phyloP scores from a whole-genome alignment of 2,329 filamentous ascomycete species.

The Scedosporium dehoogii region DNA sequence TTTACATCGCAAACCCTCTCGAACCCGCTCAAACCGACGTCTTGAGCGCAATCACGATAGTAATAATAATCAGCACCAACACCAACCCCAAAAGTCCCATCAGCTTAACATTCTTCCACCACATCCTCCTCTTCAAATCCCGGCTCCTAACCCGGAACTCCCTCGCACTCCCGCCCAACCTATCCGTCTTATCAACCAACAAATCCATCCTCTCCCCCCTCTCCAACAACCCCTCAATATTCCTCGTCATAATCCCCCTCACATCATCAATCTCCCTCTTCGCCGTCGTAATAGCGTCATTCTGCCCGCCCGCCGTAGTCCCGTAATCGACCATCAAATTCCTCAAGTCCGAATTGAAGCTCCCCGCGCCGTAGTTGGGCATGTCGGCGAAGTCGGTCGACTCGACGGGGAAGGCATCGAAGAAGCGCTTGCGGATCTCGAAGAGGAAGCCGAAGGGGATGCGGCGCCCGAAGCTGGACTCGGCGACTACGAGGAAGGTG shows the following conservation, averaged over 20 bases:
- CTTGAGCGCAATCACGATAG: constrained; percentile 45
- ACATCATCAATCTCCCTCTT: constrained; percentile 89
- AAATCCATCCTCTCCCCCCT: constrained; percentile 88
- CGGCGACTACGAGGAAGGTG: constrained; percentile 84
- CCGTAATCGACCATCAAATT: constrained; percentile 76
- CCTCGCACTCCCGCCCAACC: constrained; percentile 74
- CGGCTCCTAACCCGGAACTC: constrained; percentile 86
- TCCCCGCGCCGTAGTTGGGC: constrained; percentile 81
- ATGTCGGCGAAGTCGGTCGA: constrained; percentile 65
- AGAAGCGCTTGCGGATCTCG: constrained; percentile 82
- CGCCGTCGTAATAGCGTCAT: constrained; percentile 75
- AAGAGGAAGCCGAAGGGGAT: constrained; percentile 89
- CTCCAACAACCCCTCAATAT: constrained; percentile 84
- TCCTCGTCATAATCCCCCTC: constrained; percentile 86
- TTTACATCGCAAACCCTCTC: background rate
- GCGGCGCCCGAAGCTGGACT: constrained; percentile 70
- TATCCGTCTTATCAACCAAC: constrained; percentile 92
- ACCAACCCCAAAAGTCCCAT: constrained; percentile 73
- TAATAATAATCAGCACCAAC: constrained; percentile 45
- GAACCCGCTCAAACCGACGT: constrained; percentile 16
- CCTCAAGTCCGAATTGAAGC: constrained; percentile 74
- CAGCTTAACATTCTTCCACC: constrained; percentile 98
- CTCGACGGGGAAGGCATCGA: constrained; percentile 55
- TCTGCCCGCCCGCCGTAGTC: constrained; percentile 61
- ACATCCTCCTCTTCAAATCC: constrained; percentile 86